A percentile compares a stretch with the other conserved stretches of the same genome.
phyloP scores from a whole-genome alignment of 257 asterid genomes.

The Capsicum chinense region DNA sequence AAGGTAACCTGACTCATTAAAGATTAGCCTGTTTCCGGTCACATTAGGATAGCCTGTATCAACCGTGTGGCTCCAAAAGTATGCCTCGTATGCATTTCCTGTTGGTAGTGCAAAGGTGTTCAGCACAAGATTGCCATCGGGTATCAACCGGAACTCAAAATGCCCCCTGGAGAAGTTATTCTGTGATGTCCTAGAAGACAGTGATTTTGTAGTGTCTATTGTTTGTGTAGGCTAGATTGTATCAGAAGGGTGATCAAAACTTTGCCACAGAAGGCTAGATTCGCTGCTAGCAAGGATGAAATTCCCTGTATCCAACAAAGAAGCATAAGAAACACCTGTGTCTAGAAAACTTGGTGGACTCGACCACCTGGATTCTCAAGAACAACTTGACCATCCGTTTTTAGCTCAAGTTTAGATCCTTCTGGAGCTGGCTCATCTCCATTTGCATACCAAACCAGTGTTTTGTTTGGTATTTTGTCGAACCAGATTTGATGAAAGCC shows the following conservation, averaged over 20 bases:
- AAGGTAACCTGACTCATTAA: conserved; percentile 25
- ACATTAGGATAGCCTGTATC: not conserved
- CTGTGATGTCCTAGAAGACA: conserved; percentile 50
- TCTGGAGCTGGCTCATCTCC: conserved; percentile 32
- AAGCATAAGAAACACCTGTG: conserved; percentile 36
- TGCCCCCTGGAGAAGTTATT: conserved; percentile 38
- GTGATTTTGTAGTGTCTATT: conserved; percentile 29
- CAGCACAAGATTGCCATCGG: conserved; percentile 56
- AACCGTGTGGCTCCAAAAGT: conserved; percentile 34
- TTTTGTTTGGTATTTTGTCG: conserved; percentile 34
- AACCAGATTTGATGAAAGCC: conserved; percentile 36
- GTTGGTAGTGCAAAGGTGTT: conserved; percentile 34
- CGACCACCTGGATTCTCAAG: conserved; percentile 31
- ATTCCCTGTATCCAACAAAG: conserved; percentile 58
- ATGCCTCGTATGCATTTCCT: conserved; percentile 26
- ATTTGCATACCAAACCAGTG: conserved; percentile 44
- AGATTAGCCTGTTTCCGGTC: conserved; percentile 10
- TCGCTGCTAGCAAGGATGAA: conserved; percentile 36
- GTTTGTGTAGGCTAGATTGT: conserved; percentile 51
- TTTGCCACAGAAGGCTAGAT: conserved; percentile 48
- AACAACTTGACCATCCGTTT: conserved; percentile 41
- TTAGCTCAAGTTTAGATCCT: conserved; percentile 31
- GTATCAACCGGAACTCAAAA: conserved; percentile 47
- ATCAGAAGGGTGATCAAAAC: conserved; percentile 54
- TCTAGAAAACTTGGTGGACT: not conserved